Conservation (phyloP, 164 flowering plant genomes). For the Sedum album region DNA sequence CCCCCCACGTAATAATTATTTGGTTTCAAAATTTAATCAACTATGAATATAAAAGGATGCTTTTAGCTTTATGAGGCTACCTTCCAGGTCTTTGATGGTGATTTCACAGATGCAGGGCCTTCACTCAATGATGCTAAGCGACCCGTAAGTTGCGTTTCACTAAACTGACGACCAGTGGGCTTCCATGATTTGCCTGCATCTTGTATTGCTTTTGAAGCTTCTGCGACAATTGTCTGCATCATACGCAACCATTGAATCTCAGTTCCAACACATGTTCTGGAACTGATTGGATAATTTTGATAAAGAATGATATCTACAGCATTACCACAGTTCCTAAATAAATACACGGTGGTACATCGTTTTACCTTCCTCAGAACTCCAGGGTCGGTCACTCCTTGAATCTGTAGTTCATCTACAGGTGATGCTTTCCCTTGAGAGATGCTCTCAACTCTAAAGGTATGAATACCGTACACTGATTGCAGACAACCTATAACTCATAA, state of each 20-base stretch:
- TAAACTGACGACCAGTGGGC: slow-evolving; percentile 15
- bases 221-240: slow-evolving; percentile 50
- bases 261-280: too few species aligned
- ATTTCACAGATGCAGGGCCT: slow-evolving; percentile 33
- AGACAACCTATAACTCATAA: slow-evolving; percentile 49
- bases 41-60: not conserved
- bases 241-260: slow-evolving; percentile 1
- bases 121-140: slow-evolving; percentile 34
- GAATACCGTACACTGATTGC: slow-evolving; percentile 60
- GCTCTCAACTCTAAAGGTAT: slow-evolving; percentile 65
- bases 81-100: slow-evolving; percentile 52
- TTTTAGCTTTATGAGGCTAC: slow-evolving; percentile 19
- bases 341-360: too few species aligned
- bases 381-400: slow-evolving; percentile 71
- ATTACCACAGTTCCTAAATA: too few species aligned
- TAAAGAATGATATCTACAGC: too few species aligned
- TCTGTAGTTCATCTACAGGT: slow-evolving; percentile 72
- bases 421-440: slow-evolving; percentile 67
- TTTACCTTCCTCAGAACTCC: slow-evolving; percentile 57
- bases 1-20: not conserved
- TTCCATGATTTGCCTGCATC: slow-evolving; percentile 37
- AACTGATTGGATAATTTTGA: too few species aligned
- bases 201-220: slow-evolving; percentile 53
- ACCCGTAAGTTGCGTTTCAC: slow-evolving; percentile 28
- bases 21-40: not conserved